Percentiles rank a stretch among this genome's conserved stretches.
These are phyloP conservation scores for Phalaenopsis hybrid DNA, from an alignment of 116 monocot species.

Conservation along the genomic window DNA sequence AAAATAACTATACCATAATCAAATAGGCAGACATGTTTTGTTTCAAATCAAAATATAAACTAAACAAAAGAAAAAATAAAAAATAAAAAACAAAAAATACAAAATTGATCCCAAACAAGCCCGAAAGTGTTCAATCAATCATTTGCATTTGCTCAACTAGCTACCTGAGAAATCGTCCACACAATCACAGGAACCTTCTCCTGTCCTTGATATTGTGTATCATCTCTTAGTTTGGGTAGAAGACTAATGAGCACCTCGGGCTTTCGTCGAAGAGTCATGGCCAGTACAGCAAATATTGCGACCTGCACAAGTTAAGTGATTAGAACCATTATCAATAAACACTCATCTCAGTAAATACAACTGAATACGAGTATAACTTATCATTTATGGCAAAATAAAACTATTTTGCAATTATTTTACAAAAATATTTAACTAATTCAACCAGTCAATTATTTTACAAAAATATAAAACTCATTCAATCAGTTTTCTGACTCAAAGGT, in stretches of 20 bases:
- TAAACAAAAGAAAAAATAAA: no score
- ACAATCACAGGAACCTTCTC: slow-evolving; percentile 76
- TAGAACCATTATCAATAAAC: not conserved
- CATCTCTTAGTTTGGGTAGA: slow-evolving; percentile 61
- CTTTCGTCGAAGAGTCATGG: slow-evolving; percentile 74
- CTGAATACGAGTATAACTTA: no score
- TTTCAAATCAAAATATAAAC: no score
- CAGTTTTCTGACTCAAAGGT: no score
- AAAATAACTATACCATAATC: no score
- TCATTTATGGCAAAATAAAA: not conserved
- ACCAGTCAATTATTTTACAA: not conserved
- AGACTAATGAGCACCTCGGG: slow-evolving; percentile 63
- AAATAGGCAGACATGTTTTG: no score
- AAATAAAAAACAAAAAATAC: no score
- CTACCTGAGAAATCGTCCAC: slow-evolving; percentile 84
- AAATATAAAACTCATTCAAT: no score
- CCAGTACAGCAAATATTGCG: slow-evolving; percentile 80
- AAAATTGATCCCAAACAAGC: no score
- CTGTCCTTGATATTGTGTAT: slow-evolving; percentile 67
- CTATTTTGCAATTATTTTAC: not conserved
- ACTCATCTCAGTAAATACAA: no score
- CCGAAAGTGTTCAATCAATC: not conserved
- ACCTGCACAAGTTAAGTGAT: slow-evolving; percentile 37
- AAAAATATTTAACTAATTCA: not conserved
- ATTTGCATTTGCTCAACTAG: not conserved